A percentile compares a stretch with the other conserved stretches of the same genome.
phyloP scores from a whole-genome alignment of 257 asterid genomes.

The Rehmannia glutinosa region DNA sequence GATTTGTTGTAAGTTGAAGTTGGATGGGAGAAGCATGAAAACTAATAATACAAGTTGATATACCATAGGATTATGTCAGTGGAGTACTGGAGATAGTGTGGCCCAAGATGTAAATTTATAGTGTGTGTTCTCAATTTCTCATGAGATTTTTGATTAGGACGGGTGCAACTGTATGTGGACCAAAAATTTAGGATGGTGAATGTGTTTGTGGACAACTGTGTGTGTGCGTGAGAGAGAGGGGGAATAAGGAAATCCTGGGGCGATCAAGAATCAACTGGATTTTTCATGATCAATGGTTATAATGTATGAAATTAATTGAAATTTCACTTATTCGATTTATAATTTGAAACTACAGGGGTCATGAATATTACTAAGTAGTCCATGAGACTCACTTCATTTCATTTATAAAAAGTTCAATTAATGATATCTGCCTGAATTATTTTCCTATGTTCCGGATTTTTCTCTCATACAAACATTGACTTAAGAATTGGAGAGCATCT shows the following conservation, averaged over 20 bases:
- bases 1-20: no score
- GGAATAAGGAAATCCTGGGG: background rate
- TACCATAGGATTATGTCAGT: no score
- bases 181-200: constrained; percentile 3
- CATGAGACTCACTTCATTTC: no score
- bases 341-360: background rate
- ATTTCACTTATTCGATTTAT: background rate
- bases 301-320: background rate
- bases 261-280: constrained; percentile 20
- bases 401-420: no score
- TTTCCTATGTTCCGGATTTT: no score
- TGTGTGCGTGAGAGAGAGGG: constrained; percentile 10
- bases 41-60: no score
- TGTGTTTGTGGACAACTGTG: constrained; percentile 25
- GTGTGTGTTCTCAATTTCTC: background rate
- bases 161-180: constrained; percentile 30
- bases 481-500: no score
- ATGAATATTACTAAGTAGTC: no score
- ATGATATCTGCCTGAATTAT: no score
- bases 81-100: constrained; percentile 10
- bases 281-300: constrained; percentile 15
- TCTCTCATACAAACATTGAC: no score
- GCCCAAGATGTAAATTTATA: constrained; percentile 29
- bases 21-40: no score
- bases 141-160: background rate